Evolutionary conservation across 2,329 filamentous ascomycete species (phyloP).

Genomic region (Diaporthe ilicicola): DNA sequence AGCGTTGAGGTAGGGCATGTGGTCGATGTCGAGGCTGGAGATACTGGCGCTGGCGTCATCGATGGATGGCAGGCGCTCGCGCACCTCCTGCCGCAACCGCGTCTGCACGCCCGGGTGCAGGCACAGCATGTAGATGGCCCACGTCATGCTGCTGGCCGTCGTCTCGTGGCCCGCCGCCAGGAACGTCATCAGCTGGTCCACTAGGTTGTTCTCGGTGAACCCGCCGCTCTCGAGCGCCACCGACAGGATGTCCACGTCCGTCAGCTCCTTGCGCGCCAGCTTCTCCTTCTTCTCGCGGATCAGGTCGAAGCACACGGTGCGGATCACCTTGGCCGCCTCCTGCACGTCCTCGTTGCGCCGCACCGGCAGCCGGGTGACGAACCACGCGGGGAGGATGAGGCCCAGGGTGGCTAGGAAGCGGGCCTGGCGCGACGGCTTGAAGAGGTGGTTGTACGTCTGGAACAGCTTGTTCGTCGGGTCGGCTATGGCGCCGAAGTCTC

Average conservation of each 20-base stretch:
- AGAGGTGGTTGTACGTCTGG: slow-evolving; percentile 63
- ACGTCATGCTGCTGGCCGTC: slow-evolving; percentile 78
- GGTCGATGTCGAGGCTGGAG: slow-evolving; percentile 69
- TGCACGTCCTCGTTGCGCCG: slow-evolving; percentile 73
- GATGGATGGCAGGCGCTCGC: slow-evolving; percentile 63
- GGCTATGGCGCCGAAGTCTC: slow-evolving; percentile 73
- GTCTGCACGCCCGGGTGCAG: slow-evolving; percentile 71
- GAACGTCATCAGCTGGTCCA: slow-evolving; percentile 92
- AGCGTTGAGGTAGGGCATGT: slow-evolving; percentile 81
- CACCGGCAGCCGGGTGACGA: slow-evolving; percentile 72
- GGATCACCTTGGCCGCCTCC: slow-evolving; percentile 65
- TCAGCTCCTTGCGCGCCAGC: slow-evolving; percentile 54
- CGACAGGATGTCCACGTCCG: slow-evolving; percentile 78
- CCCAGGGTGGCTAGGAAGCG: slow-evolving; percentile 65
- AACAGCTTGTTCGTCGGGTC: slow-evolving; percentile 68
- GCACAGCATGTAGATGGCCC: slow-evolving; percentile 76
- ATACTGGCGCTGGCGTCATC: slow-evolving; percentile 50
- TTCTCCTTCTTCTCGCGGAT: slow-evolving; percentile 74
- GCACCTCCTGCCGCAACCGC: slow-evolving; percentile 74
- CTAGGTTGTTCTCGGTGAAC: slow-evolving; percentile 81
- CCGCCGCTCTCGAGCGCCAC: slow-evolving; percentile 79
- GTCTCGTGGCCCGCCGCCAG: slow-evolving; percentile 85
- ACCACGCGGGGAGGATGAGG: slow-evolving; percentile 68
- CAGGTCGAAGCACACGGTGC: slow-evolving; percentile 71
- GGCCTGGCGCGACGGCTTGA: slow-evolving; percentile 60